Evolutionary conservation across 257 asterid genomes (phyloP).

Genomic region (Leonotis leonurus): DNA sequence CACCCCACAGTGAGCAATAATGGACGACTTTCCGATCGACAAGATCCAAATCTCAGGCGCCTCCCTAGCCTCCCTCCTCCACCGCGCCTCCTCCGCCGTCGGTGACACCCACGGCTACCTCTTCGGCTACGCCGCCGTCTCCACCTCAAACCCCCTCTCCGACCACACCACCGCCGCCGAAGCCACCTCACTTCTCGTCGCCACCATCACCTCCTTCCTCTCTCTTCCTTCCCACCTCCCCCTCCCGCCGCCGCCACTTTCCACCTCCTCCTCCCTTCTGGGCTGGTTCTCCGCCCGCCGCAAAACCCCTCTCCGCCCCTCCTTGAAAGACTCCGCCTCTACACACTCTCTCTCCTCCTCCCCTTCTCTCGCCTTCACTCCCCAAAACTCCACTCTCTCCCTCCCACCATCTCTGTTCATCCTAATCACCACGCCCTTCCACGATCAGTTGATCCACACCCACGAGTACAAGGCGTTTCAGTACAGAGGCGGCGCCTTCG

Average conservation of each 20-base stretch:
- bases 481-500: constrained; percentile 37
- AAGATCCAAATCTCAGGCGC: constrained; percentile 73
- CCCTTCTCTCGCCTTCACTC: constrained; percentile 31
- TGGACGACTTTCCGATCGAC: constrained; percentile 54
- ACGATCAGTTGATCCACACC: constrained; percentile 73
- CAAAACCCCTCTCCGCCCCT: constrained; percentile 56
- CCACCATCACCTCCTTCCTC: constrained; percentile 60
- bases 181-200: constrained; percentile 29
- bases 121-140: constrained; percentile 51
- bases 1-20: constrained; percentile 11
- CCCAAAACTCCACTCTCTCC: constrained; percentile 39
- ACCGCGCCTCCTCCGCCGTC: constrained; percentile 57
- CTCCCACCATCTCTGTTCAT: constrained; percentile 68
- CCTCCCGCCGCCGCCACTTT: constrained; percentile 35
- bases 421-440: constrained; percentile 70
- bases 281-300: constrained; percentile 59
- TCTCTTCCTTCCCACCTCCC: constrained; percentile 58
- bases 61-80: constrained; percentile 67
- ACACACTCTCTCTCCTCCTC: constrained; percentile 38
- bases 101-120: constrained; percentile 76
- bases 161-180: constrained; percentile 44
- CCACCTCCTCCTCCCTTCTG: constrained; percentile 24
- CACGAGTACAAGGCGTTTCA: constrained; percentile 75
- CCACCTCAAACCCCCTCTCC: constrained; percentile 49
- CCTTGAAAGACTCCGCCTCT: constrained; percentile 45